A percentile compares a stretch with the other conserved stretches of the same genome.
Conservation (phyloP, 2,329 filamentous ascomycete genomes). For the Didymella pomorum region DNA sequence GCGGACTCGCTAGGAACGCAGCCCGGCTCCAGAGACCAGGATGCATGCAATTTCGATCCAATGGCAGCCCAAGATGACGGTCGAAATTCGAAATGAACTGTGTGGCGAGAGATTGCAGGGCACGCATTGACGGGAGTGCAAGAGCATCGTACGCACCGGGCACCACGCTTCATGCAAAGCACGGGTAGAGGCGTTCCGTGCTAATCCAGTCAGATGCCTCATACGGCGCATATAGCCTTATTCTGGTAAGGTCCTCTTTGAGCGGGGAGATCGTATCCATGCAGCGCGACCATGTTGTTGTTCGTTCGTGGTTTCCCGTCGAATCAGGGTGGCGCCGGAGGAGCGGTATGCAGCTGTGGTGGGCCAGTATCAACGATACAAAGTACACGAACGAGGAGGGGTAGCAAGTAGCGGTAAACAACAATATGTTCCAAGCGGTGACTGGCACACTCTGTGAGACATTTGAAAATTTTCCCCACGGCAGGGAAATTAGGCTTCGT, state of each 20-base stretch:
- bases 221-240: conserved; percentile 37
- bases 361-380: conserved; percentile 29
- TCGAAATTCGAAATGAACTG: conserved; percentile 49
- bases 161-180: conserved; percentile 43
- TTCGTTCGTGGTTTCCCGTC: conserved; percentile 41
- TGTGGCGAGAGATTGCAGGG: conserved; percentile 47
- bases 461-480: conserved; percentile 43
- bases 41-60: conserved; percentile 35
- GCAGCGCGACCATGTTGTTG: conserved; percentile 39
- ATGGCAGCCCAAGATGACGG: conserved; percentile 32
- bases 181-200: conserved; percentile 44
- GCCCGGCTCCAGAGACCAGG: conserved; percentile 31
- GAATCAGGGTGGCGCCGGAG: conserved; percentile 41
- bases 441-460: conserved; percentile 44
- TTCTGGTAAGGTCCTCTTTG: conserved; percentile 34
- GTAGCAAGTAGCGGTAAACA: conserved; percentile 49
- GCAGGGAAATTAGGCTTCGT: conserved; percentile 47
- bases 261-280: conserved; percentile 44
- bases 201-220: conserved; percentile 39
- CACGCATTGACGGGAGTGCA: conserved; percentile 40
- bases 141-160: conserved; percentile 32
- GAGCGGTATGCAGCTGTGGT: conserved; percentile 42
- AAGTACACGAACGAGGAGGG: conserved; percentile 13
- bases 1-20: conserved; percentile 39
- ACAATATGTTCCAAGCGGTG: conserved; percentile 36